Base-by-base conservation (phyloP, 768 basidiomycete genomes). In the Russula dissimulans region DNA sequence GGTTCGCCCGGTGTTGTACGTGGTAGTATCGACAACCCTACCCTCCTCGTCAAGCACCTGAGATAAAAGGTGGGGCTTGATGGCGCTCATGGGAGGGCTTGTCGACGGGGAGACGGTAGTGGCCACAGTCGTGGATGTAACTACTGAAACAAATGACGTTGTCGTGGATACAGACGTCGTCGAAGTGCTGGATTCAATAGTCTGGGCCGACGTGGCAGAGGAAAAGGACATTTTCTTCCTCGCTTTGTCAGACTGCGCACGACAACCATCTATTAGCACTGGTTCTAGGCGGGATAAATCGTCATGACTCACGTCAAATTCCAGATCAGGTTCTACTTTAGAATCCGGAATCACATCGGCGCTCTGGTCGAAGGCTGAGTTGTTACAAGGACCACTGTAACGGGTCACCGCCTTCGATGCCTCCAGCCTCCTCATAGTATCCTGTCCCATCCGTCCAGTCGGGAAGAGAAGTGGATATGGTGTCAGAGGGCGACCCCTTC, bases 301-400 rank as follows among this genome's bases (percentile, higher is more conserved):
- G 26, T 34, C 9, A 18, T 41, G 41, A 57, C 64, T 50, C 61
- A 65, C 64, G 39, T 56, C 54, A 44, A 65, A 57, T n/a, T 36
- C 48, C 36, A 48, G 57, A 52, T 65, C 64, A 8, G 64, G 64
- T 42, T 65, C 61, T 26, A 56, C 62, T 46, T 65, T 61, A 7
- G 64, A 65, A 48, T 65, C 61, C 5, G 64, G 29, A 41, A 64
- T 45, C 6, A 36, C 54, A n/a, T 65, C 64, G 15, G 43, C 54
- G 18, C 38, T 55, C 38, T 38, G 32, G 26, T 54, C 56, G n/a
- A 47, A 47, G 32, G 18, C 26, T 22, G 42, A 36, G 22, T 26
- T 2, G 22, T 39, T 26, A 34, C 49, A 57, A 9, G 57, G 49
- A 47, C 51, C 36, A 11, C 42, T 18, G 50, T 59, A 34, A 31